Base-by-base conservation (phyloP, 2,329 filamentous ascomycete genomes). In the Fusarium torreyae region DNA sequence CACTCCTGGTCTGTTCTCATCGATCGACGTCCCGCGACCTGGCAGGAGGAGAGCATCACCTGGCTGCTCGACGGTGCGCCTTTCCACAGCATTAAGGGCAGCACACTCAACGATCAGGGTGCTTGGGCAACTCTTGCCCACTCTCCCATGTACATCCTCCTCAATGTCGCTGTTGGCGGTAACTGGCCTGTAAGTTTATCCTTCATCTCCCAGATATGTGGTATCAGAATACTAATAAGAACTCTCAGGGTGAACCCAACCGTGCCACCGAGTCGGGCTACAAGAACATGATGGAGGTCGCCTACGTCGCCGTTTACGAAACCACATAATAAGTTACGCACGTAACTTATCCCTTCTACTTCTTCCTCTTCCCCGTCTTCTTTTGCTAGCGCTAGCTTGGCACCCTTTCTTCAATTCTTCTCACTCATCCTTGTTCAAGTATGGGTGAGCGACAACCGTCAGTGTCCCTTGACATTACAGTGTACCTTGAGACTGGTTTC, bases 131-230 rank as follows among this genome's bases (percentile, higher is more conserved):
- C 80, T 15, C 76, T 86, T 15, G 81, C 81, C 0, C 78, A 79
- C 60, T 79, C 77, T 15, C 81, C 83, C 2, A 72, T 83, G 55
- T 85, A 81, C 69, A 78, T 85, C 48, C 81, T 85, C 48, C 74
- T 86, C 56, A 85, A 85, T 51, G 81, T 86, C 20, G 84, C 83
- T 18, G 82, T 85, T 42, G 84, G 84, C 13, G 83, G 83, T 15
- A 75, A 75, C 67, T 84, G 80, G 81, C 77, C 77, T 39, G 80
- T 79, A 71, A 76, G 77, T 76, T 22, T 40, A 22, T 33, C 8
- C 9, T 13, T 8, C 17, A 34, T 18, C 17, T 17, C 10, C 7
- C 2, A 17, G 18, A 15, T 4, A 6, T 17, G n/a, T 9, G 33
- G 5, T 7, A 11, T n/a, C 14, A 13, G 6, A 11, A 39, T 3